Base-by-base conservation (phyloP, 805 yeast species). In the Vanderwaltozyma tropicalis region DNA sequence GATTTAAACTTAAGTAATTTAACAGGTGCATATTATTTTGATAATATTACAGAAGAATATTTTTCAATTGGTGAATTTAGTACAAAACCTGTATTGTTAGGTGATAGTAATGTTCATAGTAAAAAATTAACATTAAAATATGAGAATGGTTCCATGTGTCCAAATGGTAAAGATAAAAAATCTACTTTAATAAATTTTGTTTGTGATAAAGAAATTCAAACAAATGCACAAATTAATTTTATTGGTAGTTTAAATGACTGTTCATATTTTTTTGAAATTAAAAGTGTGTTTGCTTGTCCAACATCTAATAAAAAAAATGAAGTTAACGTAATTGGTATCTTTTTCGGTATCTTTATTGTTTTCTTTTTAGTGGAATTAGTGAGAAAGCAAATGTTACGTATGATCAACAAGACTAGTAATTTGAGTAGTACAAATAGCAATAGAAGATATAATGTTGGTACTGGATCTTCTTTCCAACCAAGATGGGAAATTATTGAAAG, bases 271-370 rank as follows among this genome's bases (percentile, higher is more conserved):
- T 86, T 86, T 56, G 95, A 86, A 52, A 86, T 85, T 24, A 63
- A 86, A 46, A 82, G 94, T 3, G 76, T 83, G 31, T 81, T 79
- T 60, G 95, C 94, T 0, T 86, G 96, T 58, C 84, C 94, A 0
- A 80, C 87, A 1, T 76, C 83, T 9, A 76, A 78, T 36, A 72
- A 76, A 47, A 73, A 69, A 11, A 79, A 78, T 50, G 76, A 80
- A 42, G 59, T 73, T 38, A 78, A 79, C 14, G 76, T 79, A 3
- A 68, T 80, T 37, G 74, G 83, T 66, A 76, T 81, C 34, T 78
- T 81, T 45, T 43, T 74, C 14, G 62, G 75, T 30, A 78, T 80
- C 37, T 58, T 63, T n/a, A 45, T 55, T 41, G 50, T 61, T 41
- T 62, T 68, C 55, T 39, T 66, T 57, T 24, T 56, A 43, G 50